Conservation (phyloP, 371 early-diverging fungal species). For the Apophysomyces sp. region DNA sequence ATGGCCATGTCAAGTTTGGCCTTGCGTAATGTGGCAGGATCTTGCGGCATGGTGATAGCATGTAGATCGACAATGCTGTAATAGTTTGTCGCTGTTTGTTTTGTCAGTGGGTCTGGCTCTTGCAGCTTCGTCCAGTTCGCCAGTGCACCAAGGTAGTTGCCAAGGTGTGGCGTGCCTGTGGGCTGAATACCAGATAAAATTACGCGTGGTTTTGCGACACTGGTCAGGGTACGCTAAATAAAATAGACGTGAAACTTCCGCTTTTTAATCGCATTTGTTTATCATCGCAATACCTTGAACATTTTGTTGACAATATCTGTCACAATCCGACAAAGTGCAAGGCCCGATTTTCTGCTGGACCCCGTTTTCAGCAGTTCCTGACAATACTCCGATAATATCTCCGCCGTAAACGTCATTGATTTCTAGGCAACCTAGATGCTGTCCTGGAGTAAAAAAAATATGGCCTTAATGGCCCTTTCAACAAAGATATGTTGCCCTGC, state of each 20-base stretch:
- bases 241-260: not conserved
- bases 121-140: conserved; percentile 85
- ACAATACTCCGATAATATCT: too few species aligned
- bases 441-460: too few species aligned
- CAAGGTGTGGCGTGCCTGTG: conserved; percentile 91
- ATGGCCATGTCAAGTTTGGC: conserved; percentile 72
- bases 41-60: conserved; percentile 85
- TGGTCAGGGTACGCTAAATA: conserved; percentile 22
- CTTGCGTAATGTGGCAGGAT: conserved; percentile 62
- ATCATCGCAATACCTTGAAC: not conserved
- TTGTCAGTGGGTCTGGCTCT: conserved; percentile 37
- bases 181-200: conserved; percentile 92
- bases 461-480: too few species aligned
- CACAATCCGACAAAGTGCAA: too few species aligned
- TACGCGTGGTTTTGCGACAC: conserved; percentile 11
- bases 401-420: too few species aligned
- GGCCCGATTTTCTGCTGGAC: too few species aligned
- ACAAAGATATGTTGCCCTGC: too few species aligned
- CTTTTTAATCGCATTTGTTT: not conserved
- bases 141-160: conserved; percentile 94
- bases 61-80: conserved; percentile 91
- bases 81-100: conserved; percentile 34
- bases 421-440: too few species aligned
- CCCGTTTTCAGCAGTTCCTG: too few species aligned
- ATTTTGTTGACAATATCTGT: not conserved